These are phyloP conservation scores for Phylloporus arenicola DNA, from an alignment of 768 basidiomycete genomes.

Conservation along the genomic window DNA sequence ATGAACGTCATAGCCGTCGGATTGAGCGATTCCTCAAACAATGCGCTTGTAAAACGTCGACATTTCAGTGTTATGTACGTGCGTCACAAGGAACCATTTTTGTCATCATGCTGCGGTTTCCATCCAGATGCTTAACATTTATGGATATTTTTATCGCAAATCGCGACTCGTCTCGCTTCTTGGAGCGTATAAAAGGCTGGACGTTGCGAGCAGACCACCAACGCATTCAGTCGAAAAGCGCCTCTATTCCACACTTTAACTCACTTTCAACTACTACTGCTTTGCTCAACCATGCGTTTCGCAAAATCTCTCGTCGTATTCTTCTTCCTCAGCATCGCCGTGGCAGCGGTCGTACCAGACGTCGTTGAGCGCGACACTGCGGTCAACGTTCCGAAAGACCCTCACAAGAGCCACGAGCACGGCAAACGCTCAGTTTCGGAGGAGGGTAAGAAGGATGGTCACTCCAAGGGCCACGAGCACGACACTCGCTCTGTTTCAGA, in stretches of 20 bases:
- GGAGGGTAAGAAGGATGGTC: background rate
- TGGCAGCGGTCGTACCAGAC: background rate
- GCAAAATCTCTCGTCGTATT: conserved; percentile 1
- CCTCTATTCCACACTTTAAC: background rate
- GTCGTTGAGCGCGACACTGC: background rate
- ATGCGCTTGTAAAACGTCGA: background rate
- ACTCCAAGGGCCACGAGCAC: background rate
- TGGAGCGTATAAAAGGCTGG: background rate
- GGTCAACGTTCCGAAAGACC: background rate
- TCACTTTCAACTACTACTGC: background rate
- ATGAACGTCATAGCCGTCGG: background rate
- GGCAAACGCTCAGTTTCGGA: background rate
- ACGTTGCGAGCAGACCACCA: background rate
- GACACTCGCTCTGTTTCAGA: background rate
- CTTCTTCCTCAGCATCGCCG: conserved; percentile 5
- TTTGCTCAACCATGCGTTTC: conserved; percentile 4
- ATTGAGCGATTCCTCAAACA: background rate
- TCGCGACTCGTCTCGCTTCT: background rate
- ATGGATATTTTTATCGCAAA: background rate
- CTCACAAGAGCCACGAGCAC: background rate
- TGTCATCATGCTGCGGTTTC: background rate
- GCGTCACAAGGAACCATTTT: background rate
- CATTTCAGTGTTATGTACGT: background rate
- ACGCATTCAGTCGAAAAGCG: background rate
- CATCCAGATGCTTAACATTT: background rate